phyloP scores from a whole-genome alignment of 192 early-diverging fungal genomes.

The Obelidium mucronatum region DNA sequence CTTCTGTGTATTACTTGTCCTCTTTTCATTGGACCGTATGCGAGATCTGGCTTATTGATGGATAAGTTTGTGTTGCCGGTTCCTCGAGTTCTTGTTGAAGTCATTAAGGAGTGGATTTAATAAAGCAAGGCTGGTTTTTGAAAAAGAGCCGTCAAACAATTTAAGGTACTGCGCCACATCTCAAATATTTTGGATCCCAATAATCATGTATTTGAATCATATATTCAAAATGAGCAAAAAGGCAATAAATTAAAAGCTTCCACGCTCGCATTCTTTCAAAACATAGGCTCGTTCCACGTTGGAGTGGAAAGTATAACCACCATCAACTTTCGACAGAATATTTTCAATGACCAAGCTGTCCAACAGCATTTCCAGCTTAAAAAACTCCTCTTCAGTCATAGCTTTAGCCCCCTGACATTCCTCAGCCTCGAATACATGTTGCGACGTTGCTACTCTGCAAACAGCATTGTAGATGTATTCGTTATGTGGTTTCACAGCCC shows the following conservation, averaged over 20 bases:
- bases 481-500: background rate
- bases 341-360: slow-evolving; percentile 6
- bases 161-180: too few species aligned
- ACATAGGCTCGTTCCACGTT: background rate
- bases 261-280: background rate
- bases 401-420: background rate
- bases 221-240: too few species aligned
- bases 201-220: too few species aligned
- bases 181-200: too few species aligned
- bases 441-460: background rate
- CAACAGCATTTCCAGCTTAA: slow-evolving; percentile 5
- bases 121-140: too few species aligned
- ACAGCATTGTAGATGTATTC: background rate
- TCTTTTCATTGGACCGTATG: slow-evolving; percentile 13
- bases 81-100: background rate
- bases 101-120: background rate
- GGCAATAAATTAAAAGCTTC: too few species aligned
- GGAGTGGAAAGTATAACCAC: slow-evolving; percentile 19
- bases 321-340: slow-evolving; percentile 17
- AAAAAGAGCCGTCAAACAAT: too few species aligned
- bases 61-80: background rate
- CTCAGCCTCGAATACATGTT: background rate
- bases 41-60: background rate
- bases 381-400: background rate
- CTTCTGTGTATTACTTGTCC: background rate